phyloP scores from a whole-genome alignment of 2,329 filamentous ascomycete genomes.

The Trichophyton mentagrophytes region DNA sequence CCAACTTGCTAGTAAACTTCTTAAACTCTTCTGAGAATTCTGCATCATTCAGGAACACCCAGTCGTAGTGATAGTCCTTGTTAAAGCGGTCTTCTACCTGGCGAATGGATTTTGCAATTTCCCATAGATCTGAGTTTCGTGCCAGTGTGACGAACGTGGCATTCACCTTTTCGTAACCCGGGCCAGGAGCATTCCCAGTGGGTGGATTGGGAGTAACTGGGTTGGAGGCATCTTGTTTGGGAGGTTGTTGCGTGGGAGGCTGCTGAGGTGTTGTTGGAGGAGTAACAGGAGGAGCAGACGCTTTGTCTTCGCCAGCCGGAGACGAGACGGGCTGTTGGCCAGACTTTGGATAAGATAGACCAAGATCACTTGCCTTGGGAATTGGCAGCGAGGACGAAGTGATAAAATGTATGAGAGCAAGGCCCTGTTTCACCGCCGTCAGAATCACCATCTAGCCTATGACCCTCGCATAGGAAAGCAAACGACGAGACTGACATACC shows the following conservation, averaged over 20 bases:
- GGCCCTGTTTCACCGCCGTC: constrained; percentile 27
- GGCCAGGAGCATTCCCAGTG: constrained; percentile 27
- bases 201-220: constrained; percentile 28
- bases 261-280: not conserved
- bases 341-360: not conserved
- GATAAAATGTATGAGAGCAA: constrained; percentile 69
- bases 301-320: not conserved
- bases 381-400: constrained; percentile 43
- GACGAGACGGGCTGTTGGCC: not conserved
- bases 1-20: constrained; percentile 72
- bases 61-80: constrained; percentile 90
- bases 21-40: constrained; percentile 91
- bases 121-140: constrained; percentile 88
- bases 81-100: constrained; percentile 98
- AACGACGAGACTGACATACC: constrained; percentile 39
- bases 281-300: not conserved
- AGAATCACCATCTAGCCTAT: not conserved
- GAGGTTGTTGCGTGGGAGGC: not conserved
- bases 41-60: constrained; percentile 97
- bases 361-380: constrained; percentile 13
- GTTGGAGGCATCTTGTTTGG: not conserved
- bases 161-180: constrained; percentile 58
- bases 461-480: not conserved
- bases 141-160: constrained; percentile 95
- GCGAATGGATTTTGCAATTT: constrained; percentile 89